Conservation (phyloP, 441 rosid species). For the Pelargonium cotyledonis region DNA sequence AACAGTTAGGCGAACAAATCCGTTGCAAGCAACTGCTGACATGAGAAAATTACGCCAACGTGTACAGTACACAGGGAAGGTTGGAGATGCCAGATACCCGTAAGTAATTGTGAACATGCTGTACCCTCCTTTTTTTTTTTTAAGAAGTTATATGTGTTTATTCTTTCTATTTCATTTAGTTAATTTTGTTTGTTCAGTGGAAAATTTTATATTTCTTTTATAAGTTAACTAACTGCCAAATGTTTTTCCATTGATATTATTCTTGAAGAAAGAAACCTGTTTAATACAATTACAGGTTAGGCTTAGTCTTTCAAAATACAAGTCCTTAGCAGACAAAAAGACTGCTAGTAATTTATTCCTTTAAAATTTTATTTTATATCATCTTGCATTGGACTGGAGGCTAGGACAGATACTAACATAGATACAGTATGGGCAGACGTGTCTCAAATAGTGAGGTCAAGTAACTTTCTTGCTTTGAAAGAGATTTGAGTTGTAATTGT, state of each 20-base stretch:
- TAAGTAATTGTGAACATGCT: conserved; percentile 37
- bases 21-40: conserved; percentile 76
- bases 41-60: conserved; percentile 80
- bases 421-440: neutral
- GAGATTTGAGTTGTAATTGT: neutral
- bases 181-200: neutral
- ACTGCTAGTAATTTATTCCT: neutral
- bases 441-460: neutral
- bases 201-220: neutral
- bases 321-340: neutral
- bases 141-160: neutral
- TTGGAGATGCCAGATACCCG: conserved; percentile 97
- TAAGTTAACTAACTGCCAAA: neutral
- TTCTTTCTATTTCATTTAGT: neutral
- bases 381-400: neutral
- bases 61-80: conserved; percentile 80
- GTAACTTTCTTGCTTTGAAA: neutral
- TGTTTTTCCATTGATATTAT: conserved; percentile 3
- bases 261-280: neutral
- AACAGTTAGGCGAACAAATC: conserved; percentile 77
- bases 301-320: conserved; percentile 2
- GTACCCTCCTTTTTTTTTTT: neutral
- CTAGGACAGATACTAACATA: neutral
- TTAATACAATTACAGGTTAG: neutral
- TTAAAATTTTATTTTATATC: neutral